Conservation (phyloP, 179 eudicot species). For the Beta lomatogona region DNA sequence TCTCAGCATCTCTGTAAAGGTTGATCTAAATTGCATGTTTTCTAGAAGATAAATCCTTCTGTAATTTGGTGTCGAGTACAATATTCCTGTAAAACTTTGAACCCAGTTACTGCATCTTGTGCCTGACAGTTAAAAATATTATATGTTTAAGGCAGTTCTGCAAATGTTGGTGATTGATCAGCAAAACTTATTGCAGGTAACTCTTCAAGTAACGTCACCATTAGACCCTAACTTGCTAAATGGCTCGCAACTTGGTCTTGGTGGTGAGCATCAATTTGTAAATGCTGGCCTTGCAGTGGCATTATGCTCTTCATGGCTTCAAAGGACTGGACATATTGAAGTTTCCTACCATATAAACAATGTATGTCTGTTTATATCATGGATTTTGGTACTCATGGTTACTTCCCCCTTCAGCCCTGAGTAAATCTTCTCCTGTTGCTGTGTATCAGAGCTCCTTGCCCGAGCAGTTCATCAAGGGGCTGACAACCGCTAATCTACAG, state of each 20-base stretch:
- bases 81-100: neutral
- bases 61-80: neutral
- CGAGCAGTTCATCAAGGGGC: conserved; percentile 78
- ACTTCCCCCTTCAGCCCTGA: conserved; percentile 4
- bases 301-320: conserved; percentile 90
- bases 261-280: conserved; percentile 84
- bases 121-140: neutral
- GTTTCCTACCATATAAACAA: conserved; percentile 46
- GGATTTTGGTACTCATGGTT: conserved; percentile 10
- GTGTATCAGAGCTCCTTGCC: conserved; percentile 69
- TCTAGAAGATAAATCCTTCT: neutral
- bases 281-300: conserved; percentile 97
- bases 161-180: conserved; percentile 19
- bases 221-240: conserved; percentile 58
- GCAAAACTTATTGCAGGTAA: conserved; percentile 58
- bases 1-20: neutral
- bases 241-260: conserved; percentile 75
- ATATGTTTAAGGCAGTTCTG: neutral
- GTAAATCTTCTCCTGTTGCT: conserved; percentile 2
- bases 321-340: conserved; percentile 69
- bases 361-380: conserved; percentile 43
- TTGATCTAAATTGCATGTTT: neutral
- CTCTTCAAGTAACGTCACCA: conserved; percentile 67
- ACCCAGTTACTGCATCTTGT: neutral
- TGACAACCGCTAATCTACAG: conserved; percentile 75